Evolutionary conservation across 2,329 filamentous ascomycete genomes (phyloP), one percentile per base, ranked within the genome.

Genomic region (Phyllosticta ampelicida): DNA sequence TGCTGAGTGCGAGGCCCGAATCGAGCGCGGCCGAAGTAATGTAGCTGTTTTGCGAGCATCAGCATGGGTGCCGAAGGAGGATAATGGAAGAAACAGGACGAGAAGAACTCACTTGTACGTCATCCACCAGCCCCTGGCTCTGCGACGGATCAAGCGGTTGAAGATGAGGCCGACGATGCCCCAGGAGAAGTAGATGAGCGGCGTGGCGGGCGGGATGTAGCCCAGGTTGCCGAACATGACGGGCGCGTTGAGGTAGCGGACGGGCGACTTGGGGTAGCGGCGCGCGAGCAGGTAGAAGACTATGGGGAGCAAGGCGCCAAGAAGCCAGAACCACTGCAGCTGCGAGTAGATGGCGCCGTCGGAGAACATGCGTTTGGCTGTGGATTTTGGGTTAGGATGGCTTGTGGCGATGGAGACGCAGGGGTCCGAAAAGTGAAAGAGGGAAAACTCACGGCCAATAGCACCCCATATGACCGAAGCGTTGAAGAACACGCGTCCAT

Each of bases 401-500:
- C 21, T 51, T 78, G n/a, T n/a, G n/a, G n/a, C n/a, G n/a, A n/a
- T n/a, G n/a, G n/a, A n/a, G n/a, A n/a, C n/a, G n/a, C n/a, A n/a
- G n/a, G n/a, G n/a, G n/a, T n/a, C n/a, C n/a, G n/a, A n/a, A n/a
- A n/a, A n/a, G n/a, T n/a, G 9, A 18, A 3, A 9, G 48, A 19
- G 48, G 48, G 18, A 3, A n/a, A 5, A 23, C 48, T 51, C 13
- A 51, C 48, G 83, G 19, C 83, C 83, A 59, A 86, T 80, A 48
- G 85, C 77, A 13, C 84, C 84, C 84, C 84, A 87, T 62, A 86
- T 86, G 28, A 87, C 80, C 0, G 81, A 84, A 0, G 84, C 83
- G 9, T 82, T 79, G 65, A 85, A 86, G 67, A 86, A 86, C 44
- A 85, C 82, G 10, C 78, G 76, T 1, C 82, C 83, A 3, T 82